Evolutionary conservation across 208 protist genomes (phyloP), one percentile per base, ranked within the genome.

Genomic region (Trypanosomatidae sp.): DNA sequence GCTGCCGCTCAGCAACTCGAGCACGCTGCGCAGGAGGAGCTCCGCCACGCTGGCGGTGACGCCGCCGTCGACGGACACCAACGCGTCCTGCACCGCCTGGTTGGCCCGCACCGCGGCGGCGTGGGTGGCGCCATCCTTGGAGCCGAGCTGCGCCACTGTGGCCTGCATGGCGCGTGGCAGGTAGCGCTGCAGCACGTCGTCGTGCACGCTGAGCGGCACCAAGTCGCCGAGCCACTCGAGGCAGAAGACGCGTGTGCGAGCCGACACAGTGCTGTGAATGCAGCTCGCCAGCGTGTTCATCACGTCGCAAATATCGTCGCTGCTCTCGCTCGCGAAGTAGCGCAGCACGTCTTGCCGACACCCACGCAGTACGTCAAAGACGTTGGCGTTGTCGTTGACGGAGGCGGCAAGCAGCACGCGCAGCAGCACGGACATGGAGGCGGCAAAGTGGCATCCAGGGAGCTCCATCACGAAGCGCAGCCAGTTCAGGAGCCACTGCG

Each of bases 401-500:
- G 82, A 82, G n/a, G 87, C 71, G 46, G 82, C 67, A 3, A 89
- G 73, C 5, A 92, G 71, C 3, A 80, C 71, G 22, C 80, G 77
- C 44, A 91, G 74, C 47, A 91, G 77, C 1, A 73, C 60, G 44
- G 80, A 73, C 55, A 92, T 71, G 43, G 73, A 69, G n/a, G 79
- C 50, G 47, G 85, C 72, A 65, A 88, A 78, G 52, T 85, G 69
- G 68, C 81, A 77, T 3, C 85, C 80, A 2, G 85, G 81, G 46
- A 90, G 74, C 68, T 86, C 86, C 10, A 86, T 66, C 30, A 92
- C 80, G 66, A 88, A 80, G n/a, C 73, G 50, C 56, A 90, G 80
- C 90, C 87, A 92, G 39, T 84, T 81, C 0, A 95, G 73, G 25
- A 81, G 64, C 88, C 90, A 95, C 81, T 84, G 66, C n/a, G 58